These are phyloP conservation scores for Fagus sylvatica DNA, from an alignment of 306 rosid species.

Conservation along the genomic window DNA sequence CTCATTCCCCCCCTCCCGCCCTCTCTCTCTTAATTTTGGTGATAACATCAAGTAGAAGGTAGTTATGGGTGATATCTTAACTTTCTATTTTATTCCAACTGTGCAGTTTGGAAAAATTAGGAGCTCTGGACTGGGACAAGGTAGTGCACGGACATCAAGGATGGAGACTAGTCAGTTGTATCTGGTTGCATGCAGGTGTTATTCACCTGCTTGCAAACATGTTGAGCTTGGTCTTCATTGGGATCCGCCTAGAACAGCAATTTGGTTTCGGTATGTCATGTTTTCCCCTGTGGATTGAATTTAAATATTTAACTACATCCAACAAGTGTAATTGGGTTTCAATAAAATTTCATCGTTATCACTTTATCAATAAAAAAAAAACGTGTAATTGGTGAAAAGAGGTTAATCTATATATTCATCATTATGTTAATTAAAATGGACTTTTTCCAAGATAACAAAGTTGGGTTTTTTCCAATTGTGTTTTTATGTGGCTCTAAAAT, in stretches of 20 bases:
- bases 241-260: conserved; percentile 88
- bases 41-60: not conserved
- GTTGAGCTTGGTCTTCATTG: conserved; percentile 78
- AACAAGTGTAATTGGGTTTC: not conserved
- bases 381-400: not conserved
- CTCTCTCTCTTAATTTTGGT: too few relatives aligned
- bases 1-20: too few relatives aligned
- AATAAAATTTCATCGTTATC: too few relatives aligned
- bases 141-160: conserved; percentile 66
- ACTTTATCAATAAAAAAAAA: too few relatives aligned
- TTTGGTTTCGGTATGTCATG: conserved; percentile 73
- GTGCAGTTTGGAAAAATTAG: conserved; percentile 74
- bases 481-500: not conserved
- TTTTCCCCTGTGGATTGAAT: not conserved
- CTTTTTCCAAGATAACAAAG: not conserved
- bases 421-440: not conserved
- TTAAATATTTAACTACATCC: not conserved
- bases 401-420: not conserved
- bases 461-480: not conserved
- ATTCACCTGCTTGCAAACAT: conserved; percentile 76
- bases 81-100: not conserved
- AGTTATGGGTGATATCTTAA: not conserved
- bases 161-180: conserved; percentile 84
- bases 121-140: conserved; percentile 57
- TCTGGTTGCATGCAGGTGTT: conserved; percentile 91